A percentile compares a stretch with the other conserved stretches of the same genome.
phyloP scores from a whole-genome alignment of 2,329 filamentous ascomycete genomes.

The Lachnellula arida region DNA sequence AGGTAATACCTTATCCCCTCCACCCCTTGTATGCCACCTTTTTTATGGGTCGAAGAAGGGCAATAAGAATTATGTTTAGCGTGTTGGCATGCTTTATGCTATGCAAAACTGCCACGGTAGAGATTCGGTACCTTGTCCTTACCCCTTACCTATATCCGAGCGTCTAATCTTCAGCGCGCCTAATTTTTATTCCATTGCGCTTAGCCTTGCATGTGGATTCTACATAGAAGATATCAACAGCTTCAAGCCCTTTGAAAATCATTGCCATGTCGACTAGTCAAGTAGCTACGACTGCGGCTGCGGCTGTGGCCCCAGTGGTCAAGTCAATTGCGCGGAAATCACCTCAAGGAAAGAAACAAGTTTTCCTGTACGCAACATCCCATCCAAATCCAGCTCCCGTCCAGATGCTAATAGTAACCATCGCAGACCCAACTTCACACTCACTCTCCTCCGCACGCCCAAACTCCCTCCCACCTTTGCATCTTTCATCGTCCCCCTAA shows the following conservation, averaged over 20 bases:
- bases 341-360: slow-evolving; percentile 45
- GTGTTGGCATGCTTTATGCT: too few species aligned
- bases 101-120: too few species aligned
- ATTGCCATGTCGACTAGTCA: not conserved
- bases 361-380: slow-evolving; percentile 48
- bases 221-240: not conserved
- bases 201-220: not conserved
- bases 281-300: too few species aligned
- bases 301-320: too few species aligned
- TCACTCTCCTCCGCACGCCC: slow-evolving; percentile 72
- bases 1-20: too few species aligned
- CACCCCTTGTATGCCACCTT: too few species aligned
- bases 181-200: not conserved
- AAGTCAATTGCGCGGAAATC: slow-evolving; percentile 7
- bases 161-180: not conserved
- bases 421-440: slow-evolving; percentile 70
- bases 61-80: too few species aligned
- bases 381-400: not conserved
- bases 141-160: not conserved
- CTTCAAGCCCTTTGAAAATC: not conserved
- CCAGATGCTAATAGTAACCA: not conserved
- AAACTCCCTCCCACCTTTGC: slow-evolving; percentile 74
- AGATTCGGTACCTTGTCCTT: not conserved
- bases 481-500: slow-evolving; percentile 84
- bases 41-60: too few species aligned